These are phyloP conservation scores for Grifola frondosa DNA, from an alignment of 1,284 basidiomycete species.

Conservation along the genomic window DNA sequence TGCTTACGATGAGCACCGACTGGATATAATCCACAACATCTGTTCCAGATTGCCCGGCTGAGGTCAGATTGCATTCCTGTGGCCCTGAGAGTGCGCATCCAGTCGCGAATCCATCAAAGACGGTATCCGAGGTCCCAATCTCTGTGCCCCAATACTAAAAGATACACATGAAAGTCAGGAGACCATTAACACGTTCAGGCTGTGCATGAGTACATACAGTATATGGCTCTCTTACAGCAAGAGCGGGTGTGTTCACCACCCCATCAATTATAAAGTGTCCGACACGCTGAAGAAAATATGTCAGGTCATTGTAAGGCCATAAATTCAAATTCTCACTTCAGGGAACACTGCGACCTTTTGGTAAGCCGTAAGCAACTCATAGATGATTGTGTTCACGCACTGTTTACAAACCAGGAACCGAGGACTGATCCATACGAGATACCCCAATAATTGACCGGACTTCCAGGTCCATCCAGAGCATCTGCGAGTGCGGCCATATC, in stretches of 20 bases:
- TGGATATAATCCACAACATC: constrained; percentile 10
- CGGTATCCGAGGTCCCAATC: constrained; percentile 6
- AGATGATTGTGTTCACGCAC: constrained; percentile 5
- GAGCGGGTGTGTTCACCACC: constrained; percentile 5
- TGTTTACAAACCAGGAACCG: constrained; percentile 18
- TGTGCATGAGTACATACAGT: background rate
- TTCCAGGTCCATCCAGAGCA: constrained; percentile 14
- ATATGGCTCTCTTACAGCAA: constrained; percentile 5
- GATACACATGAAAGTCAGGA: background rate
- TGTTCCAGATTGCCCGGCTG: background rate
- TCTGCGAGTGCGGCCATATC: constrained; percentile 18
- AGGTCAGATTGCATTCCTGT: constrained; percentile 8
- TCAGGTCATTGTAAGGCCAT: background rate
- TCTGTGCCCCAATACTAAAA: constrained; percentile 5
- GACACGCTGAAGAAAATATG: constrained; percentile 8
- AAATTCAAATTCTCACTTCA: constrained; percentile 3
- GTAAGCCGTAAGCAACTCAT: background rate
- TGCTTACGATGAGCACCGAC: too few relatives aligned
- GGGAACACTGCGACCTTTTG: constrained; percentile 9
- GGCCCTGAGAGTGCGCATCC: constrained; percentile 18
- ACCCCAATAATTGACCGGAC: constrained; percentile 12
- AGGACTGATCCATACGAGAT: constrained; percentile 15
- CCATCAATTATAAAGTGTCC: constrained; percentile 16
- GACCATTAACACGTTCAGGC: background rate
- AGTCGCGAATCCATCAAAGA: constrained; percentile 13